Percentiles rank a stretch among this genome's conserved stretches.
These are phyloP conservation scores for Tetrapisispora phaffii DNA, from an alignment of 805 yeast genomes.

Conservation along the genomic window DNA sequence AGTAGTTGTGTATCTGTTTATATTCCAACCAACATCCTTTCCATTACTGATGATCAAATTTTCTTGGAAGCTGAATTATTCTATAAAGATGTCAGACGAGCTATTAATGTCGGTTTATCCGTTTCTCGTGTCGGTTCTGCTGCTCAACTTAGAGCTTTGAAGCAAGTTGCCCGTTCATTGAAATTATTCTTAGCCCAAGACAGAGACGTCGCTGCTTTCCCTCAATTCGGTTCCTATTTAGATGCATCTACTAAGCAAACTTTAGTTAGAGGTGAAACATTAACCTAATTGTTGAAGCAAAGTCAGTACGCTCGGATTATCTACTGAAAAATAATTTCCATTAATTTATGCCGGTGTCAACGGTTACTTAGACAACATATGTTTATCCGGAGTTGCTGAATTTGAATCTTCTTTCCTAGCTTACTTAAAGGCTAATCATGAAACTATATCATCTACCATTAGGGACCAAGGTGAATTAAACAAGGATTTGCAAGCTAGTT, in stretches of 20 bases:
- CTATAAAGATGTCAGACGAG: constrained; percentile 99
- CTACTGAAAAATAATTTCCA: constrained; percentile 99
- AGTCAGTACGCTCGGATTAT: constrained; percentile 94
- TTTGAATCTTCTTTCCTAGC: constrained; percentile 90
- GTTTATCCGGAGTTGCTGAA: constrained; percentile 76
- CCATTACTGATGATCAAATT: constrained; percentile 96
- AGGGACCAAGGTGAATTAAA: constrained; percentile 84
- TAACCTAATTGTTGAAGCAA: constrained; percentile 97
- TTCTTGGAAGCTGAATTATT: constrained; percentile 98
- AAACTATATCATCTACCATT: constrained; percentile 74
- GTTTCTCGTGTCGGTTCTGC: constrained; percentile 99
- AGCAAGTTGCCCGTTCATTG: constrained; percentile 99
- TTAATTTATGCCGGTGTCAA: constrained; percentile 98
- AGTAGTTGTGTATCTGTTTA: constrained; percentile 99
- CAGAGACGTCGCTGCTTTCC: constrained; percentile 99
- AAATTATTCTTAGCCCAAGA: constrained; percentile 99
- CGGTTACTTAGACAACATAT: constrained; percentile 90
- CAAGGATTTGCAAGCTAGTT: constrained; percentile 73
- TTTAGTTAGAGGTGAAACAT: constrained; percentile 98
- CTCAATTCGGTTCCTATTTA: constrained; percentile 99
- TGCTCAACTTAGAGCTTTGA: constrained; percentile 99
- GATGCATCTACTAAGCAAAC: constrained; percentile 99
- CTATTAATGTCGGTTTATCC: constrained; percentile 98
- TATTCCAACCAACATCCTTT: constrained; percentile 95
- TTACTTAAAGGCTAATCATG: constrained; percentile 83